phyloP scores from a whole-genome alignment of 2,329 filamentous ascomycete species.

The Alternaria infectoria region DNA sequence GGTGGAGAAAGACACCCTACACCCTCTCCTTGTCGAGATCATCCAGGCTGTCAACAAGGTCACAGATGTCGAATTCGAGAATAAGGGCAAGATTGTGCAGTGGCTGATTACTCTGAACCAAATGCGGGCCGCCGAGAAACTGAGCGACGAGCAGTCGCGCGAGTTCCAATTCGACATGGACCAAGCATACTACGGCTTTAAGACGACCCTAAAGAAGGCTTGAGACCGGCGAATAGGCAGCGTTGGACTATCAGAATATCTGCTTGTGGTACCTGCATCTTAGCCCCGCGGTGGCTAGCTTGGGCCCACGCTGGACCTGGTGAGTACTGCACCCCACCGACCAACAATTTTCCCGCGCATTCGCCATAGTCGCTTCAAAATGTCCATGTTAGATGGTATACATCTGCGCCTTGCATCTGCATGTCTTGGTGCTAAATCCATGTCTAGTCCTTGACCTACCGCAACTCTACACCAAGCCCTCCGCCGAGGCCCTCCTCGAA shows the following conservation, averaged over 20 bases:
- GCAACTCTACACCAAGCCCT: constrained; percentile 80
- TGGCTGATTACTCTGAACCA: constrained; percentile 98
- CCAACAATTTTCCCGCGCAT: constrained; percentile 10
- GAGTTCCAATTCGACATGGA: constrained; percentile 94
- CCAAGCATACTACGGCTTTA: constrained; percentile 92
- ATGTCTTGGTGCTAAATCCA: constrained; percentile 15
- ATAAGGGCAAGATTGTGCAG: constrained; percentile 94
- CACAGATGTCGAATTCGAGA: constrained; percentile 93
- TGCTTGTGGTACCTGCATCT: background rate
- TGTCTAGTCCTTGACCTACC: constrained; percentile 74
- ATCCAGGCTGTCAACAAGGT: constrained; percentile 98
- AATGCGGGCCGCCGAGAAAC: constrained; percentile 93
- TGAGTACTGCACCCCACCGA: constrained; percentile 12
- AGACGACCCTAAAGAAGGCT: constrained; percentile 68
- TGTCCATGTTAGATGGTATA: constrained; percentile 40
- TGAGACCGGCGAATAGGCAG: constrained; percentile 18
- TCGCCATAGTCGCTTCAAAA: constrained; percentile 15
- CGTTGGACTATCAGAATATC: background rate
- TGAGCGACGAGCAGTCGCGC: constrained; percentile 83
- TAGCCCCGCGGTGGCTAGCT: constrained; percentile 16
- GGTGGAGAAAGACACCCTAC: constrained; percentile 93
- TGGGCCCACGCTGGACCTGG: constrained; percentile 22
- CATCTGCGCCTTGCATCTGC: background rate
- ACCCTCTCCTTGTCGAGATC: constrained; percentile 90
- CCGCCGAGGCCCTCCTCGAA: constrained; percentile 66